Conservation (phyloP, 2,329 filamentous ascomycete genomes). For the Drechmeria coniospora region DNA sequence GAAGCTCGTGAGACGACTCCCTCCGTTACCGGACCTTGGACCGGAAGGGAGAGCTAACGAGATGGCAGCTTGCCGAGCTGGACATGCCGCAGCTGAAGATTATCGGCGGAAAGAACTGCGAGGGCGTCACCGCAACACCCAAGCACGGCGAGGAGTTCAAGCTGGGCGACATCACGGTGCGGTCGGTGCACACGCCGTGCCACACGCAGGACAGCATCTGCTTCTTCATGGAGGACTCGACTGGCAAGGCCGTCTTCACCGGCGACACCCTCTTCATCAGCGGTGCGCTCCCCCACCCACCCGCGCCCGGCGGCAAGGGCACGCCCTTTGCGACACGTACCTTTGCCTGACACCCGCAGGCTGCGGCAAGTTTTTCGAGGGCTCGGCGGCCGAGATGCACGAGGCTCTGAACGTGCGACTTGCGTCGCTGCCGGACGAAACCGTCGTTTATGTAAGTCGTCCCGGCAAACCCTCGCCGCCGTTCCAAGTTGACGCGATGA, state of each 20-base stretch:
- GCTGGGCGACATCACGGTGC: slow-evolving; percentile 71
- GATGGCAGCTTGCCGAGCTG: slow-evolving; percentile 23
- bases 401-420: slow-evolving; percentile 78
- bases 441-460: slow-evolving; percentile 64
- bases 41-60: slow-evolving; percentile 3
- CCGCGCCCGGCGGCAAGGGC: too few relatives aligned
- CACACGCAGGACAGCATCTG: slow-evolving; percentile 98
- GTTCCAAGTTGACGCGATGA: not conserved
- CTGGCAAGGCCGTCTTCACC: slow-evolving; percentile 70
- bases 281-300: slow-evolving; percentile 31
- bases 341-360: too few relatives aligned
- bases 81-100: slow-evolving; percentile 52
- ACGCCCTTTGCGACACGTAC: too few relatives aligned
- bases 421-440: slow-evolving; percentile 70
- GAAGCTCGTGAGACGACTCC: slow-evolving; percentile 46
- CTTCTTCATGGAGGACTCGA: slow-evolving; percentile 73
- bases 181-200: slow-evolving; percentile 85
- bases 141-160: slow-evolving; percentile 62
- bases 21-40: too few relatives aligned
- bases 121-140: slow-evolving; percentile 64
- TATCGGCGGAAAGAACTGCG: slow-evolving; percentile 78
- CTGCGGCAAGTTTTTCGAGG: slow-evolving; percentile 93
- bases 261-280: slow-evolving; percentile 94
- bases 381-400: slow-evolving; percentile 80
- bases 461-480: too few relatives aligned